phyloP scores from a whole-genome alignment of 805 yeast species.

The Cyberlindnera xylosilytica region DNA sequence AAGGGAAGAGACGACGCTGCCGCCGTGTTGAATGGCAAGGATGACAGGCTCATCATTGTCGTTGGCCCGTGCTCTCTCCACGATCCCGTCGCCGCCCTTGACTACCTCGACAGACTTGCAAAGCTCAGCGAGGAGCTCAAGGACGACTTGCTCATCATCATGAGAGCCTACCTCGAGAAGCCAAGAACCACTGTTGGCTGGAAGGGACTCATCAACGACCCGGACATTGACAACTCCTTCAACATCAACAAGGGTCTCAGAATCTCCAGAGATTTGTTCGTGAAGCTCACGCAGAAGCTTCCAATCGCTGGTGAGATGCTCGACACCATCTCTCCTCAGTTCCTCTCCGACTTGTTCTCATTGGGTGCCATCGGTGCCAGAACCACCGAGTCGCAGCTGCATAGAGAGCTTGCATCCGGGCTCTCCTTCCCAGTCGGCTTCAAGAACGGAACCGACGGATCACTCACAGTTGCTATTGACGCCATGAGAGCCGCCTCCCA shows the following conservation, averaged over 20 bases:
- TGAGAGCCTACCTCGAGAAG: constrained; percentile 98
- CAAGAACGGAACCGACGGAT: constrained; percentile 98
- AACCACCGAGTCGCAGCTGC: constrained; percentile 97
- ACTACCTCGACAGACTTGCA: constrained; percentile 72
- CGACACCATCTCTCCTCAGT: constrained; percentile 97
- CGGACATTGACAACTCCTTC: constrained; percentile 88
- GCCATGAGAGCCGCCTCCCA: constrained; percentile 90
- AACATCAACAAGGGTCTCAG: constrained; percentile 93
- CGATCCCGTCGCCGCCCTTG: constrained; percentile 85
- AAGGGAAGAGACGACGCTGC: constrained; percentile 78
- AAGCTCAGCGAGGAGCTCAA: constrained; percentile 65
- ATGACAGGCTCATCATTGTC: constrained; percentile 81
- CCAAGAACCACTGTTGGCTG: constrained; percentile 99
- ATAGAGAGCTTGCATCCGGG: constrained; percentile 96
- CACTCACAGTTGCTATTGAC: constrained; percentile 87
- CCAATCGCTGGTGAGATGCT: constrained; percentile 98
- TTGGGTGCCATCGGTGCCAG: constrained; percentile 99
- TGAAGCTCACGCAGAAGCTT: constrained; percentile 72
- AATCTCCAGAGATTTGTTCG: constrained; percentile 80
- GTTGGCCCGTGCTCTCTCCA: constrained; percentile 98
- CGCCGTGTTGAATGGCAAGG: constrained; percentile 66
- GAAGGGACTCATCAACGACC: constrained; percentile 98
- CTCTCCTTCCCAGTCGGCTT: constrained; percentile 98
- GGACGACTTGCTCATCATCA: constrained; percentile 76
- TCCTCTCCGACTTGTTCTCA: constrained; percentile 82